phyloP scores from a whole-genome alignment of 768 basidiomycete genomes.

The Daedaleopsis sinensis region DNA sequence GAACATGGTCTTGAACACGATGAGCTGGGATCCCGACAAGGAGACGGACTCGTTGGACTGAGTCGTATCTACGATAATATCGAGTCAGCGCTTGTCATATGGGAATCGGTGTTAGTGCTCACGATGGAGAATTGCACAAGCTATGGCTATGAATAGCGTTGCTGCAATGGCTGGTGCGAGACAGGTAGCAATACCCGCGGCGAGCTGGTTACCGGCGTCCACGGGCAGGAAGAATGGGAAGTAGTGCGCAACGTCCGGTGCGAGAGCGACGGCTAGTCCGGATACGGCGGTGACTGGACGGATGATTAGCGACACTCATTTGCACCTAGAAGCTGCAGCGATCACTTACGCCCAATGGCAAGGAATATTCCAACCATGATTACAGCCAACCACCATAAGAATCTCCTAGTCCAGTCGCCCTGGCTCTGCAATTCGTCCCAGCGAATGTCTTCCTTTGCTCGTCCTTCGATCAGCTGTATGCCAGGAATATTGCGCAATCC shows the following conservation, averaged over 20 bases:
- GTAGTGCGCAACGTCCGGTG: slow-evolving; percentile 75
- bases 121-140: slow-evolving; percentile 59
- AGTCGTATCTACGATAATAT: slow-evolving; percentile 45
- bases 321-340: not conserved
- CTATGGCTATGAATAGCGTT: slow-evolving; percentile 58
- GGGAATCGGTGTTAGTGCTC: slow-evolving; percentile 30
- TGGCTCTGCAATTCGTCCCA: slow-evolving; percentile 78
- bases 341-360: slow-evolving; percentile 59
- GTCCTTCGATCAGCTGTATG: slow-evolving; percentile 71
- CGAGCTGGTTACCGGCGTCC: slow-evolving; percentile 49
- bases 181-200: slow-evolving; percentile 65
- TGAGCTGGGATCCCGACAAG: slow-evolving; percentile 60
- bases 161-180: slow-evolving; percentile 69
- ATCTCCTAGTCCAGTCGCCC: slow-evolving; percentile 45
- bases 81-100: not conserved
- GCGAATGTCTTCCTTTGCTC: slow-evolving; percentile 80
- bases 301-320: slow-evolving; percentile 1
- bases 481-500: slow-evolving; percentile 66
- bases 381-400: slow-evolving; percentile 70
- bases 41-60: slow-evolving; percentile 61
- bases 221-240: slow-evolving; percentile 65
- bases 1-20: slow-evolving; percentile 67
- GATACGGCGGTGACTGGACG: slow-evolving; percentile 67
- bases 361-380: slow-evolving; percentile 52
- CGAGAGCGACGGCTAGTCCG: slow-evolving; percentile 66